Evolutionary conservation across 2,329 filamentous ascomycete genomes (phyloP).

Genomic region (Trichothecium roseum): DNA sequence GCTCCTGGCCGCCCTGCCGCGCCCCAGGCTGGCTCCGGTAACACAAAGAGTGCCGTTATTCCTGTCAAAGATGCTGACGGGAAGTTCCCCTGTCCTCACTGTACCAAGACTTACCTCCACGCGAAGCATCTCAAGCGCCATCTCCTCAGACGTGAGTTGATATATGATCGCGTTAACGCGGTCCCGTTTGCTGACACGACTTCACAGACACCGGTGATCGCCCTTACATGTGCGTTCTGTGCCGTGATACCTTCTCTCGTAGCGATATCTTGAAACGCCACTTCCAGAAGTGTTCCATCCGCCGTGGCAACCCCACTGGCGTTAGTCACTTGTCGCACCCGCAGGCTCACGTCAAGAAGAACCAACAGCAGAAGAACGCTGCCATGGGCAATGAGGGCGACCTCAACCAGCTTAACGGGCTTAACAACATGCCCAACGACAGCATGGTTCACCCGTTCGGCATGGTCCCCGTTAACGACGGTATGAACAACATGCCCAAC

Average conservation of each 20-base stretch:
- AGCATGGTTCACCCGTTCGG: slow-evolving; percentile 47
- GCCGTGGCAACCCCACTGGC: slow-evolving; percentile 89
- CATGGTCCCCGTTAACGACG: slow-evolving; percentile 45
- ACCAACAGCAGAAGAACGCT: slow-evolving; percentile 47
- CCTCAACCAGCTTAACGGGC: slow-evolving; percentile 49
- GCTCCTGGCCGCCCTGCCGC: slow-evolving; percentile 78
- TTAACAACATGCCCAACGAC: slow-evolving; percentile 46
- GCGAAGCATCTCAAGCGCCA: slow-evolving; percentile 97
- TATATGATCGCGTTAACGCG: not conserved
- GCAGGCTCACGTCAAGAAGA: slow-evolving; percentile 79
- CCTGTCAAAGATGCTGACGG: slow-evolving; percentile 94
- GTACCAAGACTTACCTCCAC: slow-evolving; percentile 95
- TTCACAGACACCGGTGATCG: slow-evolving; percentile 83
- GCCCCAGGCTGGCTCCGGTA: slow-evolving; percentile 55
- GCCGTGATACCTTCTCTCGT: slow-evolving; percentile 94
- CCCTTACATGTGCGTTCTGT: slow-evolving; percentile 95
- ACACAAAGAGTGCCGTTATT: slow-evolving; percentile 70
- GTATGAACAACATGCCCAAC: slow-evolving; percentile 48
- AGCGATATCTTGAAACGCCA: slow-evolving; percentile 98
- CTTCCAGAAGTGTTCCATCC: slow-evolving; percentile 97
- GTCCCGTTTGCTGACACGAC: not conserved
- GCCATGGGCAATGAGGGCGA: slow-evolving; percentile 42
- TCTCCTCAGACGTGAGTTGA: slow-evolving; percentile 79
- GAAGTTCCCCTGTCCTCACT: slow-evolving; percentile 96
- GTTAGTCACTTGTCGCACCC: slow-evolving; percentile 91